These are phyloP conservation scores for Wallacemonas sp. DNA, from an alignment of 208 protist genomes.

Conservation along the genomic window DNA sequence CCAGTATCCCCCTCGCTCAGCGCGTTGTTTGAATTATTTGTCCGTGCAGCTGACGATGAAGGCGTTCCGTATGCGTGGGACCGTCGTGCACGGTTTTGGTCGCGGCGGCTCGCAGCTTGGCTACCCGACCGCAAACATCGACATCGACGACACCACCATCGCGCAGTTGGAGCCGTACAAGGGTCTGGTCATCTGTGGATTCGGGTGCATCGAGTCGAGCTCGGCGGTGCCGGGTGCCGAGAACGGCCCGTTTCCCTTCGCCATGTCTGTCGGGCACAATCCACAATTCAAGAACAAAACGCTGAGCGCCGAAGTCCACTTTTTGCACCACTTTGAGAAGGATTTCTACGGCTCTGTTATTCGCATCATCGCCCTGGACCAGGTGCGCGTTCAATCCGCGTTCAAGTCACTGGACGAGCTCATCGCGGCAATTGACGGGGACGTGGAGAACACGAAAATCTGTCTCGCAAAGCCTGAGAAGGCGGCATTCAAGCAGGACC, in stretches of 20 bases:
- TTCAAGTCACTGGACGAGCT: constrained; percentile 82
- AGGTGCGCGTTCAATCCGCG: constrained; percentile 53
- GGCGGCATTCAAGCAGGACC: constrained; percentile 25
- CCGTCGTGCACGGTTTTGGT: constrained; percentile 83
- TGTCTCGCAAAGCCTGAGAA: constrained; percentile 32
- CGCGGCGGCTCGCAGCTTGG: constrained; percentile 86
- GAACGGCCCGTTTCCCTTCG: constrained; percentile 66
- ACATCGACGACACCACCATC: constrained; percentile 45
- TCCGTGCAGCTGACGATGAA: no score
- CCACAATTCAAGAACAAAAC: constrained; percentile 83
- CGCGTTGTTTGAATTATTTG: no score
- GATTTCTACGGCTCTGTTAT: constrained; percentile 91
- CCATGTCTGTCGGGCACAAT: constrained; percentile 91
- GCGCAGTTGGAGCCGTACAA: constrained; percentile 51
- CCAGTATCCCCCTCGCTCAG: no score
- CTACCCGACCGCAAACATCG: constrained; percentile 88
- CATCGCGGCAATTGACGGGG: constrained; percentile 74
- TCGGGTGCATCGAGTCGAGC: constrained; percentile 56
- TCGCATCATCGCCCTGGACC: constrained; percentile 62
- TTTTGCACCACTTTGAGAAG: constrained; percentile 76
- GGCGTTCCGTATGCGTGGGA: constrained; percentile 44
- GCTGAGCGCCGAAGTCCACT: constrained; percentile 86
- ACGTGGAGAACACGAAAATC: constrained; percentile 41
- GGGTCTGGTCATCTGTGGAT: constrained; percentile 83
- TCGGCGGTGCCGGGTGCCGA: background rate